Evolutionary conservation across 2,329 filamentous ascomycete species (phyloP), one percentile per base, ranked within the genome.

Genomic region (Annulohypoxylon truncatum): DNA sequence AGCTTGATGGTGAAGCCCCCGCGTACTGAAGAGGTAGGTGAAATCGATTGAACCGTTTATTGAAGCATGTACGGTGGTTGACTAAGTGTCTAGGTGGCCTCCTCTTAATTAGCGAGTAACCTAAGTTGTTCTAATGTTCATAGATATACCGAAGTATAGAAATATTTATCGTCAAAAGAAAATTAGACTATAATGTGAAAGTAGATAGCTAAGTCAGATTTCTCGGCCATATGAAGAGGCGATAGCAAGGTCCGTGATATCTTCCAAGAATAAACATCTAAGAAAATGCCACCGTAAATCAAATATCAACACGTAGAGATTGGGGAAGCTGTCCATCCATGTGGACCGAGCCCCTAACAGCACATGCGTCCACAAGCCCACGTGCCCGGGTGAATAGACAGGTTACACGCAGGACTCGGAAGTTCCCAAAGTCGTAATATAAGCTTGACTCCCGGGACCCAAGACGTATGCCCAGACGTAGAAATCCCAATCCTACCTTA

Each of bases 351-450:
- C 20, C 26, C 51, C 24, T 44, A 40, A 35, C 56, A 53, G 12
- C 29, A 53, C 35, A 54, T 33, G 4, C n/a, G 35, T 15, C 54
- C 35, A 26, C 51, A 44, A 50, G 61, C 44, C 57, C 51, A 63
- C 51, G 61, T 60, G 50, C 55, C 35, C 60, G 61, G 67, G 38
- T 69, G 51, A 63, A 63, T 66, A 22, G 44, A 47, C 31, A 44
- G 24, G 50, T 40, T 57, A 3, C 22, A 29, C 13, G 7, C 22
- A 44, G 42, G 26, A 10, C 15, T 15, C 22, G 12, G 59, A 54
- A 64, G 33, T 61, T 63, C 51, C 18, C 5, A 53, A 66, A 50
- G 35, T 52, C 35, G 28, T 33, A 47, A 15, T 7, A 56, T 69
- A 66, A 63, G 53, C 42, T 55, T 57, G 48, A 35, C 10, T n/a